Base-by-base conservation (phyloP, 2,329 filamentous ascomycete species). In the Sporothrix luriei region DNA sequence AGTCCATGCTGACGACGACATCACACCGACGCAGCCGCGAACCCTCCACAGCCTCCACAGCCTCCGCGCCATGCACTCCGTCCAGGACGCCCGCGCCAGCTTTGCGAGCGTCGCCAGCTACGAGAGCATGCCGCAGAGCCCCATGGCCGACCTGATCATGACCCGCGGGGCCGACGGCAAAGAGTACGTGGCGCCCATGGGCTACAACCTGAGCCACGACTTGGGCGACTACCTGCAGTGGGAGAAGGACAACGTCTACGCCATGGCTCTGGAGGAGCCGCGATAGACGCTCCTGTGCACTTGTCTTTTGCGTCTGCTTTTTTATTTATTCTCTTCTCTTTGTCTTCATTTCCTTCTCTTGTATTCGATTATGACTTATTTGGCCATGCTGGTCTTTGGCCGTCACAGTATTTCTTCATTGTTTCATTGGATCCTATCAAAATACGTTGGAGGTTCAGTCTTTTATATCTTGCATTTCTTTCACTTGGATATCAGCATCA, bases 181-280 rank as follows among this genome's bases (percentile, higher is more conserved):
- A 68, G 75, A 78, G 72, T 76, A 77, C 67, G 75, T 80, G 11
- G 82, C 85, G 68, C 84, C 85, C 0, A 88, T 89, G 86, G 85
- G 85, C 0, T 88, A 84, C 74, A 89, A 89, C 72, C 79, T 89
- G 2, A 82, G 82, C 13, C 84, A 87, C 71, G 87, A 88, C 74
- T 75, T 88, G 51, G 84, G 84, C 1, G 86, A 88, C 71, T 88
- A 87, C 73, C 74, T 89, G 62, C 81, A 78, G 68, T 88, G 86
- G 85, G 85, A 87, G 76, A 78, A 83, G 4, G 82, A 86, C 73
- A 79, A 86, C 68, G 81, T 82, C 1, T 83, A 80, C 69, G 78
- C 77, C 21, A 38, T 69, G 55, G 24, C 40, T 49, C 19, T 54
- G n/a, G 57, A 66, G 16, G 29, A 55, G 62, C 57, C 24, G 24